Conservation (phyloP, 2,329 filamentous ascomycete genomes). For the Kalmusia sp. region DNA sequence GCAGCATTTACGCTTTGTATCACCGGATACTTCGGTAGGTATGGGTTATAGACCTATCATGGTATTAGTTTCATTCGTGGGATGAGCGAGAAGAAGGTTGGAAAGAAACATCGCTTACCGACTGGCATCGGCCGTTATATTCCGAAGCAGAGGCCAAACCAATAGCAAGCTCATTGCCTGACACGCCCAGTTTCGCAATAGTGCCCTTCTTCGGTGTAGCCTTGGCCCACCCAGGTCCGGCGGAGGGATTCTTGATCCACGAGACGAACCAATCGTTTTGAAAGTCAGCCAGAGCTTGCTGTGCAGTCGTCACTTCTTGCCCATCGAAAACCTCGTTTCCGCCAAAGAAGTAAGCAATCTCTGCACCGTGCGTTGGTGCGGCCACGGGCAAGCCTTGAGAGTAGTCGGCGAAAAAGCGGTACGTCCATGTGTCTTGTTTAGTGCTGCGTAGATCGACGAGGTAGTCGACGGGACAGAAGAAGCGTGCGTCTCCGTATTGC, state of each 20-base stretch:
- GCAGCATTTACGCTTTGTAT: conserved; percentile 18
- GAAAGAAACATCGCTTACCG: conserved; percentile 25
- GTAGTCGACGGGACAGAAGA: conserved; percentile 49
- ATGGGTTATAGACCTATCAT: conserved; percentile 24
- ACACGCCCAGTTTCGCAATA: conserved; percentile 43
- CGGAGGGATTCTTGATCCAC: conserved; percentile 54
- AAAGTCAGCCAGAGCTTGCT: conserved; percentile 52
- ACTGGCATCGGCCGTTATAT: conserved; percentile 44
- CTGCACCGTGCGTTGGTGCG: conserved; percentile 49
- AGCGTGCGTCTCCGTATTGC: conserved; percentile 55
- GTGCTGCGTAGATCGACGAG: conserved; percentile 49
- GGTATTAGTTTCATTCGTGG: conserved; percentile 10
- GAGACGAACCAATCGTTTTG: conserved; percentile 53
- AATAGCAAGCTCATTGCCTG: conserved; percentile 42
- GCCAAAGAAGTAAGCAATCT: conserved; percentile 56
- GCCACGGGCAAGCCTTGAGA: conserved; percentile 48
- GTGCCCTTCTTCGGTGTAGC: conserved; percentile 37
- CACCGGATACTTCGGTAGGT: conserved; percentile 29
- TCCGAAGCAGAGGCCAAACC: conserved; percentile 38
- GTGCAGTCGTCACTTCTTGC: conserved; percentile 44
- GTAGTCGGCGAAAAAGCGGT: conserved; percentile 54
- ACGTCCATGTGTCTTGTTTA: conserved; percentile 51
- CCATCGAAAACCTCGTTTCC: conserved; percentile 53
- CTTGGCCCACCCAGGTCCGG: conserved; percentile 52
- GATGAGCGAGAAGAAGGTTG: no score